phyloP scores from a whole-genome alignment of 83 land plant species.

The Thuja plicata region DNA sequence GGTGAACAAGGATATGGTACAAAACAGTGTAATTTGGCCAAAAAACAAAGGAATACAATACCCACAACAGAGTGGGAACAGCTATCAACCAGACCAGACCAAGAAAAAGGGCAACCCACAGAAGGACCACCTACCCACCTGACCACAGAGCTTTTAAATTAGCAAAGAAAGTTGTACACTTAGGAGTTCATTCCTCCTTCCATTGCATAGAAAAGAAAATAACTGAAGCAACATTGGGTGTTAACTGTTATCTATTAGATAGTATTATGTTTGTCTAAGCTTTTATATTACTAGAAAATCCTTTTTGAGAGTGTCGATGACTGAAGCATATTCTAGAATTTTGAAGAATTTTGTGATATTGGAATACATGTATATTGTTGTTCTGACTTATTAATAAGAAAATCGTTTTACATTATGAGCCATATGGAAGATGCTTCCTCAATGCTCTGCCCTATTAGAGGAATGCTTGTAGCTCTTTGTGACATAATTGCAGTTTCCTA shows the following conservation, averaged over 20 bases:
- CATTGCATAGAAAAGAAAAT: neutral
- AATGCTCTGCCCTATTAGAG: neutral
- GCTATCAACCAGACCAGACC: too few relatives aligned
- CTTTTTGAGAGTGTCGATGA: neutral
- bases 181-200: neutral
- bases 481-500: neutral
- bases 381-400: neutral
- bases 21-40: too few relatives aligned
- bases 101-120: too few relatives aligned
- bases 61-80: too few relatives aligned
- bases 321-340: neutral
- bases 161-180: neutral
- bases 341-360: constrained; percentile 4
- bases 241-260: neutral
- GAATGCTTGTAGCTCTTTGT: neutral
- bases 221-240: neutral
- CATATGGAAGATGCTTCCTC: neutral
- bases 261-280: neutral
- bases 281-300: neutral
- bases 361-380: neutral
- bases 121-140: too few relatives aligned
- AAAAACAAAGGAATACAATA: too few relatives aligned
- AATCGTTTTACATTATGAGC: neutral
- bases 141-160: neutral
- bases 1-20: too few relatives aligned